A percentile compares a stretch with the other conserved stretches of the same genome.
Evolutionary conservation across 331 rosid species (phyloP).

Genomic region (Telfairia occidentalis): DNA sequence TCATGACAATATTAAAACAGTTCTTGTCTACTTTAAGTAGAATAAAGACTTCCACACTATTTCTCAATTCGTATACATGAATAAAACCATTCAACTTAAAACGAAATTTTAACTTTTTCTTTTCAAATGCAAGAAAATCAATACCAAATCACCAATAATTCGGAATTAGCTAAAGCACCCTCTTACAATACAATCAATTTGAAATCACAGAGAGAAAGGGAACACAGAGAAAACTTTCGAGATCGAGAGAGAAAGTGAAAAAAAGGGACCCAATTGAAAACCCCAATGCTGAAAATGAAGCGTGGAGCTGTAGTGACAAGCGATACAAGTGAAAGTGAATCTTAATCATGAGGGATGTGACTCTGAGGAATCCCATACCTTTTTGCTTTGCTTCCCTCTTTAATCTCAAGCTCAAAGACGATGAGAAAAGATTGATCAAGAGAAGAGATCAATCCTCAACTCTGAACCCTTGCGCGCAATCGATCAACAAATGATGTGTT

Average conservation of each 20-base stretch:
- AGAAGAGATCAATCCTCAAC: no score
- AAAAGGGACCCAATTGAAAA: conserved; percentile 12
- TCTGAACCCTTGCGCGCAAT: no score
- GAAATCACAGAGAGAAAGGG: neutral
- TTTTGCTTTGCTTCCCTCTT: conserved; percentile 4
- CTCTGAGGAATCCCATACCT: conserved; percentile 29
- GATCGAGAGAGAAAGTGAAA: neutral
- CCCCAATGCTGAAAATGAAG: conserved; percentile 15
- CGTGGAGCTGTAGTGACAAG: conserved; percentile 12
- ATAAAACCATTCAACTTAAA: neutral
- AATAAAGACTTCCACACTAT: neutral
- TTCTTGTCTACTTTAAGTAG: no score
- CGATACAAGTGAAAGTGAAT: conserved; percentile 21
- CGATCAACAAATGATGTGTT: no score
- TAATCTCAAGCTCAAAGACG: neutral
- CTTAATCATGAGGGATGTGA: conserved; percentile 34
- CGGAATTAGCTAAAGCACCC: neutral
- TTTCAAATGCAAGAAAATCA: neutral
- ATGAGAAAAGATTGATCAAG: no score
- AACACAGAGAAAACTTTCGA: neutral
- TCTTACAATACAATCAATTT: neutral
- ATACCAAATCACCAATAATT: neutral
- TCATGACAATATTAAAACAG: no score
- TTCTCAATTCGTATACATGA: neutral
- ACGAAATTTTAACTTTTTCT: neutral